Conservation (phyloP, 164 flowering plant species). For the Tetrastigma voinierianum region DNA sequence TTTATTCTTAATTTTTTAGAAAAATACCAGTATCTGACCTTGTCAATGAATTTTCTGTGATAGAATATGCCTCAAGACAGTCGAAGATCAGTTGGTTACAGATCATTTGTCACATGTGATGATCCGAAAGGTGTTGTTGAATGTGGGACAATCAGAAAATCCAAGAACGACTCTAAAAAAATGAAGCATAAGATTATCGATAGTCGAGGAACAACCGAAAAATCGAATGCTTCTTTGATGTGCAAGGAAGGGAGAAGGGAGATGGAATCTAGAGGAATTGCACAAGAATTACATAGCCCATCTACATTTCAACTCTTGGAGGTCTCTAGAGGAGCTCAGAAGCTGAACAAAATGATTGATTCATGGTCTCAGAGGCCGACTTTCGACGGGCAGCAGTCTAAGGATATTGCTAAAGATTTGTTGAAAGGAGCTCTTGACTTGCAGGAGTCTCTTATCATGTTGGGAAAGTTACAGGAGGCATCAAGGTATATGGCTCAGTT, state of each 20-base stretch:
- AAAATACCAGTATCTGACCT: slow-evolving; percentile 24
- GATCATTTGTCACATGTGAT: slow-evolving; percentile 73
- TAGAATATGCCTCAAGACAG: slow-evolving; percentile 77
- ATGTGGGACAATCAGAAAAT: slow-evolving; percentile 53
- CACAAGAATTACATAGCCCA: slow-evolving; percentile 24
- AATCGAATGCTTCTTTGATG: slow-evolving; percentile 14
- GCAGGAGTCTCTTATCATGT: slow-evolving; percentile 72
- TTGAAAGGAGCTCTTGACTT: slow-evolving; percentile 80
- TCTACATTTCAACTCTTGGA: slow-evolving; percentile 53
- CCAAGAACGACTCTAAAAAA: slow-evolving; percentile 31
- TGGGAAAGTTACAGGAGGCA: slow-evolving; percentile 71
- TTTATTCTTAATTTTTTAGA: slow-evolving; percentile 6
- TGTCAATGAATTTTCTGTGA: slow-evolving; percentile 23
- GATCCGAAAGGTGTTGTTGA: slow-evolving; percentile 73
- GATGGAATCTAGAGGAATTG: slow-evolving; percentile 12
- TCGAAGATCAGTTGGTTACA: slow-evolving; percentile 50
- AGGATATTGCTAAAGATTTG: slow-evolving; percentile 63
- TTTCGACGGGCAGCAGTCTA: slow-evolving; percentile 36
- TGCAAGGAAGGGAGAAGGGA: slow-evolving; percentile 23
- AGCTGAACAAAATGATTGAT: slow-evolving; percentile 60
- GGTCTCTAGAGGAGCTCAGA: slow-evolving; percentile 72
- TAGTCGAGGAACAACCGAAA: slow-evolving; percentile 19
- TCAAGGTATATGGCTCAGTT: slow-evolving; percentile 38
- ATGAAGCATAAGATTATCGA: slow-evolving; percentile 20
- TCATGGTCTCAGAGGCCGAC: slow-evolving; percentile 51